phyloP scores from a whole-genome alignment of 2,329 filamentous ascomycete genomes.

The Diaporthe humulicola region DNA sequence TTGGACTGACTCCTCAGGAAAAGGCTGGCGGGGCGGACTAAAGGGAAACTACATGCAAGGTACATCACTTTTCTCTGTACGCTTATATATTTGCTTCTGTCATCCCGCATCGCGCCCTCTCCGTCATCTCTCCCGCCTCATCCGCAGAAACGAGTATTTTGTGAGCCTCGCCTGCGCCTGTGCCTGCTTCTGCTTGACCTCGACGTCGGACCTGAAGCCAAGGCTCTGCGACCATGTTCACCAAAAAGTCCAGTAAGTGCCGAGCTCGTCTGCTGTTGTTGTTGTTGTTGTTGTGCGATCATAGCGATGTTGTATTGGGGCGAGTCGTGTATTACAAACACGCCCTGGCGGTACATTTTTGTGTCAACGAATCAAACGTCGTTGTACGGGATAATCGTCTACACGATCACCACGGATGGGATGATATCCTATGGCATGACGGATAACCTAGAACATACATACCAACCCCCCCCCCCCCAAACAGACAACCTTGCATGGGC shows the following conservation, averaged over 20 bases:
- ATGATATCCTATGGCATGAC: neutral
- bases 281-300: neutral
- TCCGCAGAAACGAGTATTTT: neutral
- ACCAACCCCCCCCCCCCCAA: too few species aligned
- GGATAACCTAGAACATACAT: neutral
- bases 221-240: conserved; percentile 28
- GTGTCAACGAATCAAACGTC: neutral
- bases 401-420: neutral
- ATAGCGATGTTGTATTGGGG: neutral
- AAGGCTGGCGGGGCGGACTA: neutral
- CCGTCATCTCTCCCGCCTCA: neutral
- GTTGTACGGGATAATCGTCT: too few species aligned
- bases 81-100: conserved; percentile 5
- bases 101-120: neutral
- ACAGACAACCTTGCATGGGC: too few species aligned
- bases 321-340: neutral
- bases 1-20: neutral
- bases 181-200: conserved; percentile 1
- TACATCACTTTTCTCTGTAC: neutral
- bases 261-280: neutral
- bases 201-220: neutral
- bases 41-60: conserved; percentile 8
- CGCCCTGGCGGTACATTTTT: neutral
- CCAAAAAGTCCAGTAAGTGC: conserved; percentile 35
- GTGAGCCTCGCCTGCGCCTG: neutral